A percentile compares a stretch with the other conserved stretches of the same genome.
Conservation (phyloP, 441 rosid species). For the Flueggea neowawraea region DNA sequence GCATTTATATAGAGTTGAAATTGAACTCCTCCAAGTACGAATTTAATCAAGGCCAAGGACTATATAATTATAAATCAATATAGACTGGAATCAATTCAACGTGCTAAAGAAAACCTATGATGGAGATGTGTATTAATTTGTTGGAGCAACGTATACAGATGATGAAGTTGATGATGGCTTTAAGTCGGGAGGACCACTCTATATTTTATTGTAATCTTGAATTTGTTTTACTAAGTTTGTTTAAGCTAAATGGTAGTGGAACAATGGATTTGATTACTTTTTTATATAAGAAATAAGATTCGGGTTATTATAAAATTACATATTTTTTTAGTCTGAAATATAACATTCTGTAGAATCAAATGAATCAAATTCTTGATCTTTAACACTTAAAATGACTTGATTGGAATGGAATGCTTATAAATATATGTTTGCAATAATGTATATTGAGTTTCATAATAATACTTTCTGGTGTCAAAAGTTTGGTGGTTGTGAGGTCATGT, state of each 20-base stretch:
- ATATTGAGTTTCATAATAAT: neutral
- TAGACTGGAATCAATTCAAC: constrained; percentile 8
- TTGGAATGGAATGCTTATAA: no score
- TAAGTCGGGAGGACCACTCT: constrained; percentile 10
- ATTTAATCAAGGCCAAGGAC: neutral
- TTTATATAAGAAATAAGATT: no score
- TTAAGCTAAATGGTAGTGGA: no score
- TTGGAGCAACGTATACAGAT: constrained; percentile 4
- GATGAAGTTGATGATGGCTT: constrained; percentile 7
- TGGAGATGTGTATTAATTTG: constrained; percentile 9
- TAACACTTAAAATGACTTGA: no score
- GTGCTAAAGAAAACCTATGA: constrained; percentile 1
- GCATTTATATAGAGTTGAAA: constrained; percentile 21
- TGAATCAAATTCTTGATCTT: no score
- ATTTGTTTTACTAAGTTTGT: neutral
- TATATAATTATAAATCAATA: neutral
- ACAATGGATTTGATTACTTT: no score
- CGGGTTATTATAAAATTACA: no score
- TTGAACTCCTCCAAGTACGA: neutral
- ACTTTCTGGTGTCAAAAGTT: neutral
- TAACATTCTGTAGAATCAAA: no score
- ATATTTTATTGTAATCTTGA: neutral
- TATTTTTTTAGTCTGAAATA: no score
- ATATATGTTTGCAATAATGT: no score
- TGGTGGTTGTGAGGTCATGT: neutral